Evolutionary conservation across 2,329 filamentous ascomycete species (phyloP), one percentile per base, ranked within the genome.

Genomic region (Fusarium coicis): DNA sequence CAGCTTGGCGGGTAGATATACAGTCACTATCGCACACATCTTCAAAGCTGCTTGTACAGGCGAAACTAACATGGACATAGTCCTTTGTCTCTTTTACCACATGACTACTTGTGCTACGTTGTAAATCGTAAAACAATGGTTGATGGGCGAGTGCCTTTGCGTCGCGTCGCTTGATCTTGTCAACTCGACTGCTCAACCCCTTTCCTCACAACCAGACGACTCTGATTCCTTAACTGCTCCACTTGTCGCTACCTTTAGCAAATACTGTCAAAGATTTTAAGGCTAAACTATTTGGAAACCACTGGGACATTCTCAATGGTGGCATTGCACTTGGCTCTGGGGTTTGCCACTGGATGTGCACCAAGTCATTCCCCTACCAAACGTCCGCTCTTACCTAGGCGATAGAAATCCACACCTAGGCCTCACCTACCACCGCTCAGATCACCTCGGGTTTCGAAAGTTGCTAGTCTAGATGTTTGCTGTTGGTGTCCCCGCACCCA

Each of bases 231-330:
- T 59, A 53, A 32, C 43, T 37, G 12, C 44, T 32, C 32, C 40
- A 32, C 42, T 46, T 63, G 60, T 32, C 66, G 52, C 43, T 66
- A 42, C 26, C 54, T 49, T 26, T 63, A 63, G 40, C 47, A 55
- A 63, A 74, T 75, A 66, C 57, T 72, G 60, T 63, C 58, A 64
- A 63, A 61, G 43, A 59, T 73, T 50, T 54, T 28, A 43, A 43
- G 58, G 44, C 47, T 67, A 43, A 46, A 53, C 37, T 53, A 21
- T 46, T 49, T 42, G 43, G 47, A 23, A 21, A 46, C 21, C 49
- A 40, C 37, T 42, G 26, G 15, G 19, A 34, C 10, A 46, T 44
- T 54, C 44, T 53, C 52, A 59, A 57, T 50, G 52, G 62, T 54
- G 46, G 36, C 39, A 67, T 63, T 37, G 50, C 57, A 53, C 19